These are phyloP conservation scores for Mesembryanthemum crystallinum DNA, from an alignment of 148 eudicot genomes.

Conservation along the genomic window DNA sequence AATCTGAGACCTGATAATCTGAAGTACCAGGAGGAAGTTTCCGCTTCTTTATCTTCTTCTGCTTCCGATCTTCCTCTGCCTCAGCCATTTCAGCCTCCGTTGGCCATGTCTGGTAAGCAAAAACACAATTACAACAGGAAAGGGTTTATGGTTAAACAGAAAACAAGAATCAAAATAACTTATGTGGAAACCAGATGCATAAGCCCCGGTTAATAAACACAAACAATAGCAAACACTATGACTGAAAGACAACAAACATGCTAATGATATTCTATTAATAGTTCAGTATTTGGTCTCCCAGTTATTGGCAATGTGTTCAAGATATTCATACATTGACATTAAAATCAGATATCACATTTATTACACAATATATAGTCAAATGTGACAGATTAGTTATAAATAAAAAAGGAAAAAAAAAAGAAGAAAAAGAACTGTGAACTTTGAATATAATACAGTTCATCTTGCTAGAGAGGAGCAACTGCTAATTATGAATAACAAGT, in stretches of 20 bases:
- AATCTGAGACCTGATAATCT: slow-evolving; percentile 74
- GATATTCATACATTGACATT: neutral
- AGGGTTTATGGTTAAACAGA: too few relatives aligned
- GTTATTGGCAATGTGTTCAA: neutral
- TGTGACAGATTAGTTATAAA: neutral
- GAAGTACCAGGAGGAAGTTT: slow-evolving; percentile 76
- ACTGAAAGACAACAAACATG: neutral
- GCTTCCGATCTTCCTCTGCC: slow-evolving; percentile 65
- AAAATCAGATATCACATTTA: neutral
- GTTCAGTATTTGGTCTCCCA: neutral
- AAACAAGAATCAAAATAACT: neutral
- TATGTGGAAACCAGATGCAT: neutral
- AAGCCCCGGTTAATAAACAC: neutral
- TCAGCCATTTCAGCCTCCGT: slow-evolving; percentile 96
- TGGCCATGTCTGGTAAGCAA: slow-evolving; percentile 80
- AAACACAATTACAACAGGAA: slow-evolving; percentile 15
- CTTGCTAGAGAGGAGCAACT: neutral
- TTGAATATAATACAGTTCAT: neutral
- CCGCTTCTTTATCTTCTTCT: slow-evolving; percentile 57
- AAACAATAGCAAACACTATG: neutral
- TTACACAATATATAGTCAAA: neutral
- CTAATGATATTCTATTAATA: slow-evolving; percentile 1
- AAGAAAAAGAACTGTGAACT: too few relatives aligned
- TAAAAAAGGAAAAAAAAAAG: too few relatives aligned
- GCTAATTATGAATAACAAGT: neutral